Base-by-base conservation (phyloP, 345 rosid genomes). In the Microcos paniculata region DNA sequence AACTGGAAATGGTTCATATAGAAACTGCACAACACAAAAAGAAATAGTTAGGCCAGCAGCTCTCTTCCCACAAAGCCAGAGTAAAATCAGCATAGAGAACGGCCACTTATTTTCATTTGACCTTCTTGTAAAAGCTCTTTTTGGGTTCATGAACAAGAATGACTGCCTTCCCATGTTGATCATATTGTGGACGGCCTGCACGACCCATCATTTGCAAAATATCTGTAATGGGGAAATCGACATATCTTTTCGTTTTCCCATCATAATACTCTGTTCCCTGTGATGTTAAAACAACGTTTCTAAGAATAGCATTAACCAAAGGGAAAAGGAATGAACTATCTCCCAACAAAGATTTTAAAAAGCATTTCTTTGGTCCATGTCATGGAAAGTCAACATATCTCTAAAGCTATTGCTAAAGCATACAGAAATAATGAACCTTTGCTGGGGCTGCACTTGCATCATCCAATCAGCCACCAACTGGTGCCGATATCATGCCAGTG, bases 181-280 rank as follows among this genome's bases (percentile, higher is more conserved):
- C 98, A 81, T 86, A 95, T 62, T 95, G 99, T n/a, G 99, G 99
- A 45, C 99, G 95, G 49, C 99, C 99, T 26, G 99, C 99, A 84
- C 99, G 99, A 51, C 99, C 99, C 99, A 95, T 95, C 99, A 95
- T 95, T 89, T 95, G 99, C 89, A 95, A 83, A 74, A 95, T 95
- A 82, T 95, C 99, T 28, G 99, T 95, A 85, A 93, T 94, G 4
- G 99, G 99, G 52, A 87, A 93, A 82, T 93, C 98, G 13, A 91
- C 97, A 82, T 95, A 95, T 90, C 98, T 89, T 85, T 93, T 95
- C 77, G 98, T 56, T 90, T 95, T 95, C 70, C 96, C 99, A 78
- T 95, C 99, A 75, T 88, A 95, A 80, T 87, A 95, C 82, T 95
- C 99, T 43, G 98, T 95, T 80, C 99, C 99, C 99, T 95, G 92